phyloP scores from a whole-genome alignment of 2,329 filamentous ascomycete genomes.

The Talaromyces rugulosus region DNA sequence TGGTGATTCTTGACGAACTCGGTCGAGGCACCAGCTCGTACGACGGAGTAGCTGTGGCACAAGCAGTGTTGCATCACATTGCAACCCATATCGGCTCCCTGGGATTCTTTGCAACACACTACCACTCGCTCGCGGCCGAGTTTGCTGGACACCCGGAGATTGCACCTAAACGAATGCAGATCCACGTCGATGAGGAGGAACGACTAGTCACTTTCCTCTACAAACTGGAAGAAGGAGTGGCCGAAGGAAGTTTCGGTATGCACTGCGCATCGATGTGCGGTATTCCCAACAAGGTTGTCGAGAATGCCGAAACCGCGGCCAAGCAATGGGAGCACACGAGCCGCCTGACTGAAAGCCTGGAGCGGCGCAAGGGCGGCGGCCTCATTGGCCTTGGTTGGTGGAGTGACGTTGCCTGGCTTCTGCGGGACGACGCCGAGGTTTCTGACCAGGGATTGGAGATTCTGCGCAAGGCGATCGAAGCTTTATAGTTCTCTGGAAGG shows the following conservation, averaged over 20 bases:
- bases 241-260: conserved; percentile 97
- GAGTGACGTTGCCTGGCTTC: conserved; percentile 77
- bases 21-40: conserved; percentile 93
- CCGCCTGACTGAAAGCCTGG: conserved; percentile 79
- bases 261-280: conserved; percentile 98
- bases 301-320: conserved; percentile 81
- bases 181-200: conserved; percentile 80
- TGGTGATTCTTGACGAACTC: conserved; percentile 95
- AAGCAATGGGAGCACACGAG: conserved; percentile 94
- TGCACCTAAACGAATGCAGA: conserved; percentile 81
- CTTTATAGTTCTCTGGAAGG: conserved; percentile 14
- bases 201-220: conserved; percentile 95
- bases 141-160: conserved; percentile 90
- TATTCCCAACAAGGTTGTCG: conserved; percentile 76
- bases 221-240: conserved; percentile 86
- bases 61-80: conserved; percentile 94
- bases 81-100: conserved; percentile 89
- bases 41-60: conserved; percentile 92
- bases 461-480: conserved; percentile 53
- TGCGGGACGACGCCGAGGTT: conserved; percentile 51
- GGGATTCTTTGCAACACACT: conserved; percentile 97
- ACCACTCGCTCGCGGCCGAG: conserved; percentile 88
- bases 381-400: conserved; percentile 81
- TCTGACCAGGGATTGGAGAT: conserved; percentile 53
- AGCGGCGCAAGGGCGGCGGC: conserved; percentile 71